Evolutionary conservation across 768 basidiomycete genomes (phyloP), one percentile per base, ranked within the genome.

Genomic region (Naganishia onofrii): DNA sequence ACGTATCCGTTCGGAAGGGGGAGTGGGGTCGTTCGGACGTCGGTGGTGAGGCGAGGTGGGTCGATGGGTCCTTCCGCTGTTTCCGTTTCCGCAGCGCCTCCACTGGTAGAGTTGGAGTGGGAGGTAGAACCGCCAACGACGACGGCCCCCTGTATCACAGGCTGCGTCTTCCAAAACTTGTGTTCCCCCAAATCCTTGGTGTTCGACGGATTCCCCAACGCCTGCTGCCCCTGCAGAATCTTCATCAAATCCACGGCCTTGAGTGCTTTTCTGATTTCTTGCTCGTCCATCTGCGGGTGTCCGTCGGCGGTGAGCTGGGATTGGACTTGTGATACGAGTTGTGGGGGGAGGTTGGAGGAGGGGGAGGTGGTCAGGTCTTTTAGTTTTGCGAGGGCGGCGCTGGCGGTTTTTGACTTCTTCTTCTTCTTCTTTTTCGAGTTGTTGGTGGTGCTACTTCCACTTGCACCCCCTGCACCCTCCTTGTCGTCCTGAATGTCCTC

Each of bases 141-240:
- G 56, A 52, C n/a, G 38, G 51, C 81, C n/a, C n/a, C n/a, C 77
- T 93, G 92, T n/a, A 92, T 90, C 8, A 99, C 96, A 3, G 96
- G 96, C 80, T 99, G 96, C 7, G 95, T 98, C 38, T 84, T 87
- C 96, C 96, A 98, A 82, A 99, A 99, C 93, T 94, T 95, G 78
- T 96, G 92, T 78, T 90, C 89, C 55, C 91, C 92, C 77, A 89
- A 86, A 73, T 90, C 86, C 82, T 92, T 91, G 76, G 86, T 88
- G 75, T 88, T 89, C 0, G 71, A 71, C 73, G 86, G 84, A 13
- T 90, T 91, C 26, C 88, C 88, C 36, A 89, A 72, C 12, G 89
- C 91, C 46, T 87, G 83, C 78, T 93, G 92, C 8, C 92, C 92
- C 76, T 91, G 88, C 26, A 90, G 83, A 21, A 92, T 86, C 76